Evolutionary conservation across 768 basidiomycete species (phyloP), one percentile per base, ranked within the genome.

Genomic region (Tephrocybe sp.): DNA sequence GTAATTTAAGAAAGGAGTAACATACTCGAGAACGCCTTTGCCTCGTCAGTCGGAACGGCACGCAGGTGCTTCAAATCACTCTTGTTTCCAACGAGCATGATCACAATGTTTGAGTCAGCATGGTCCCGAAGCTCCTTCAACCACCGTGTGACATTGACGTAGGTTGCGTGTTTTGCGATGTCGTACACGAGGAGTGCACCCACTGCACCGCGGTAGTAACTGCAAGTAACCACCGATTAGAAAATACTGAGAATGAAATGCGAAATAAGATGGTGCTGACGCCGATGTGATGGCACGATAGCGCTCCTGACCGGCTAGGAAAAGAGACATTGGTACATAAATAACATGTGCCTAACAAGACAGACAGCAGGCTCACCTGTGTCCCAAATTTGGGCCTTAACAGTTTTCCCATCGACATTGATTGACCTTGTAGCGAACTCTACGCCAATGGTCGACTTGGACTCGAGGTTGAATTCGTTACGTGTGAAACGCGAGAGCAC

Each of bases 401-500:
- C 82, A 2, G 86, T 94, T 84, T 98, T 98, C 32, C 84, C 84
- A 65, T 98, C 96, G n/a, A 98, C 91, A 58, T 80, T 89, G 68
- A 93, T 92, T 15, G 92, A 90, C 63, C 97, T 84, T 34, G 96
- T 98, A 3, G 96, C 97, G 62, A 99, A 99, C 72, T 98, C 96
- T 60, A 99, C 96, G 46, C 97, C 96, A 68, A 99, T 98, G 19
- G 97, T 99, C 53, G 96, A 98, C 77, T 98, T 98, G 36, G 94
- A 93, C 66, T 98, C 97, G 59, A 96, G 80, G 77, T 95, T 97
- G 84, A 99, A 99, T 72, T 98, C 95, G 66, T 98, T 98, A 60
- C 95, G 87, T 59, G 97, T 99, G 83, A 99, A 99, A 65, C 97
- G 93, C 73, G 94, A 96, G 68, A 99, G 94, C 72, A 99, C 97